These are phyloP conservation scores for Jacaranda mimosifolia DNA, from an alignment of 257 asterid genomes.

Conservation along the genomic window DNA sequence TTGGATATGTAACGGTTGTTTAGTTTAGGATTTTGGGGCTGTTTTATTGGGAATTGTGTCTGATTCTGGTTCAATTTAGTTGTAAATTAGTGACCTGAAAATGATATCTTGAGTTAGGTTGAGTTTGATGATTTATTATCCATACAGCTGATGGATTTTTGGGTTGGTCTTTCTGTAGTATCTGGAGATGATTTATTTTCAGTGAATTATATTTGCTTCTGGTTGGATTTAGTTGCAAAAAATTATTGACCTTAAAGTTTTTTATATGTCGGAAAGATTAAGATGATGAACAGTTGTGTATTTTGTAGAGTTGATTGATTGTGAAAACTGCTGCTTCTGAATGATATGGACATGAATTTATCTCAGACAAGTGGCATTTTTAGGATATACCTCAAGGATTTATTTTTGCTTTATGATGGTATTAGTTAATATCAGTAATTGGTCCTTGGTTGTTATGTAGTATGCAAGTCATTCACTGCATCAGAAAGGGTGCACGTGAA, in stretches of 20 bases:
- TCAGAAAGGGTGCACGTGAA: neutral
- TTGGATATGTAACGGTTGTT: neutral
- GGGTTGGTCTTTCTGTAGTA: no score
- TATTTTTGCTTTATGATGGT: neutral
- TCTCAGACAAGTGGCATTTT: neutral
- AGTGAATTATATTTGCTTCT: neutral
- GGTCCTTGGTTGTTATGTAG: neutral
- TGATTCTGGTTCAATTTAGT: no score
- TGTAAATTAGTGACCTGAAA: no score
- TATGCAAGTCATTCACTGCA: neutral
- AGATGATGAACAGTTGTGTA: neutral
- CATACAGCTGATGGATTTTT: no score
- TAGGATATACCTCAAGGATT: neutral
- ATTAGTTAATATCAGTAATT: neutral
- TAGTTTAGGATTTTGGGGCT: slow-evolving; percentile 13
- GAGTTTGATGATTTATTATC: no score
- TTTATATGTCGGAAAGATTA: no score
- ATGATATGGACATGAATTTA: no score
- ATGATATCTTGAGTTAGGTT: no score
- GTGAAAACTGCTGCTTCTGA: neutral
- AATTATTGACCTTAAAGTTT: neutral
- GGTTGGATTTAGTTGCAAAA: neutral
- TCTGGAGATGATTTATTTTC: no score
- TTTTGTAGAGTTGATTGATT: neutral
- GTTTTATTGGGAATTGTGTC: neutral